These are phyloP conservation scores for Neofusicoccum umdonicola DNA, from an alignment of 2,329 filamentous ascomycete species.

Conservation along the genomic window DNA sequence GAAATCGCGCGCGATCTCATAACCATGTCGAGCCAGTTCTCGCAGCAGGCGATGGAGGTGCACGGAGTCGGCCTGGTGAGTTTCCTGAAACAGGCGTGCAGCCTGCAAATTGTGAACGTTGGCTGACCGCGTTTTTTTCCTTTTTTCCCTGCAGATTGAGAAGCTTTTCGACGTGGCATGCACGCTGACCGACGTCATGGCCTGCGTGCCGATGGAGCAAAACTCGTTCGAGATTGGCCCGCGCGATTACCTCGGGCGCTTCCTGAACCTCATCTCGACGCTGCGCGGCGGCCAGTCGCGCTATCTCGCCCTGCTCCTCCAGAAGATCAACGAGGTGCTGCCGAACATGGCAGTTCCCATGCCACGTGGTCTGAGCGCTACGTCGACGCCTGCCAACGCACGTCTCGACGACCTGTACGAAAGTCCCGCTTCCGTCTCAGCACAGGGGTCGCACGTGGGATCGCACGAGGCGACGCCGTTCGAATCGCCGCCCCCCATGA, in stretches of 20 bases:
- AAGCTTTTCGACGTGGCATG: slow-evolving; percentile 77
- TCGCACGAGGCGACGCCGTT: slow-evolving; percentile 19
- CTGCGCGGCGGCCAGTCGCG: slow-evolving; percentile 74
- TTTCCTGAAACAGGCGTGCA: slow-evolving; percentile 21
- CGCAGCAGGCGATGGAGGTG: slow-evolving; percentile 69
- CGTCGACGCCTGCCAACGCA: slow-evolving; percentile 25
- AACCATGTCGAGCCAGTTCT: slow-evolving; percentile 67
- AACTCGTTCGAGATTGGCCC: slow-evolving; percentile 63
- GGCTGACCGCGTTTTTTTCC: slow-evolving; percentile 8
- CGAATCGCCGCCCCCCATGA: slow-evolving; percentile 18
- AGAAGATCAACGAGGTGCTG: slow-evolving; percentile 71
- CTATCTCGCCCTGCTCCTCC: slow-evolving; percentile 73
- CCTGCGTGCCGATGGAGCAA: slow-evolving; percentile 56
- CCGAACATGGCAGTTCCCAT: slow-evolving; percentile 46
- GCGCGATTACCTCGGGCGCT: slow-evolving; percentile 67
- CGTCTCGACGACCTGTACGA: slow-evolving; percentile 20
- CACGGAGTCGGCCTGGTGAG: slow-evolving; percentile 71
- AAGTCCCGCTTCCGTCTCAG: slow-evolving; percentile 16
- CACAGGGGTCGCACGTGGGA: slow-evolving; percentile 16
- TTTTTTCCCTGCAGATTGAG: slow-evolving; percentile 57
- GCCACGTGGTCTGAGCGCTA: slow-evolving; percentile 23
- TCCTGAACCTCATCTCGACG: slow-evolving; percentile 65
- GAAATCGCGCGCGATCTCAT: slow-evolving; percentile 61
- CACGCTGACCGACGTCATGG: slow-evolving; percentile 70
- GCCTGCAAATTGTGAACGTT: neutral